A percentile compares a stretch with the other conserved stretches of the same genome.
phyloP scores from a whole-genome alignment of 306 rosid species.

The Vigna angularis region DNA sequence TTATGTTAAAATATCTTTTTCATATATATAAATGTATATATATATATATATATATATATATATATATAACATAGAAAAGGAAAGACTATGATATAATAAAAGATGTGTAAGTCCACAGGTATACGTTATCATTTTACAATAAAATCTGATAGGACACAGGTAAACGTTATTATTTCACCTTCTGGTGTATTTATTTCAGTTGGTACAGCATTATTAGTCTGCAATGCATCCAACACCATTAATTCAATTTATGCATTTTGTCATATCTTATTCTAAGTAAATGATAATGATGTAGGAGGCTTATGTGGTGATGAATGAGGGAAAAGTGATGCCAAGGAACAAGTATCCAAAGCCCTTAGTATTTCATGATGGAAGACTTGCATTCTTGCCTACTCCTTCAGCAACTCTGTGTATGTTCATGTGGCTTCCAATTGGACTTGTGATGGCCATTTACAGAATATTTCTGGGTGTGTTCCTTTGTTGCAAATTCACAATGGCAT shows the following conservation, averaged over 20 bases:
- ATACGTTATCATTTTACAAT: not conserved
- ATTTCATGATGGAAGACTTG: constrained; percentile 85
- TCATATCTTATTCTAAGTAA: not conserved
- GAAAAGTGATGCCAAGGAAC: constrained; percentile 51
- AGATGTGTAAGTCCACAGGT: not conserved
- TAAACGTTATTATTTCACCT: not conserved
- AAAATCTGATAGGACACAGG: not conserved
- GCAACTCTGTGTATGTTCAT: constrained; percentile 74
- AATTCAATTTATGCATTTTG: not conserved
- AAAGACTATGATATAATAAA: not conserved
- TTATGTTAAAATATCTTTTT: too few species aligned
- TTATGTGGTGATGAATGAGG: constrained; percentile 37
- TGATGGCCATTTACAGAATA: constrained; percentile 56
- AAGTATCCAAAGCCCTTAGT: constrained; percentile 75
- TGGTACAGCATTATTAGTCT: not conserved
- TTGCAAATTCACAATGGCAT: not conserved
- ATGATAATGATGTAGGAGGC: constrained; percentile 40
- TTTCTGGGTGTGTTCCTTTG: constrained; percentile 19
- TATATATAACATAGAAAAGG: too few species aligned
- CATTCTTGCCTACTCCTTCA: constrained; percentile 77
- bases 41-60: too few species aligned
- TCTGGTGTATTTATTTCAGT: not conserved
- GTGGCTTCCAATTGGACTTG: constrained; percentile 56
- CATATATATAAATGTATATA: too few species aligned
- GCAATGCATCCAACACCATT: not conserved